A percentile compares a stretch with the other conserved stretches of the same genome.
Evolutionary conservation across 1,139 yeast species (phyloP).

Genomic region (Yamadazyma dendronema): DNA sequence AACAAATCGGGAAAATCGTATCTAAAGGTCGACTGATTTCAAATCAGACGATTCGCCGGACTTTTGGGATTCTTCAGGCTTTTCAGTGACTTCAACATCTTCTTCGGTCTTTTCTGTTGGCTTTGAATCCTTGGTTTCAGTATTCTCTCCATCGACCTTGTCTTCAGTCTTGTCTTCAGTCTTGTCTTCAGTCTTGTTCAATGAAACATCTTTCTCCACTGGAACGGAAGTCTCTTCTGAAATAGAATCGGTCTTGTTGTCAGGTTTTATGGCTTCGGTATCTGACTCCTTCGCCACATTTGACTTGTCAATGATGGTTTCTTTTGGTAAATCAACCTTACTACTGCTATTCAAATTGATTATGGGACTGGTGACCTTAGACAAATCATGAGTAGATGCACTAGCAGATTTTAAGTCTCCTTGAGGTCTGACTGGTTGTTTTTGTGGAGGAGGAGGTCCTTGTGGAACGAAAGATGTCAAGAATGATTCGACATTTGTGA

Average conservation of each 20-base stretch:
- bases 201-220: background rate
- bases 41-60: slow-evolving; percentile 7
- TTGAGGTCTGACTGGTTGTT: background rate
- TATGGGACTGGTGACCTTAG: slow-evolving; percentile 24
- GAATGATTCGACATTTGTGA: slow-evolving; percentile 33
- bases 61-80: slow-evolving; percentile 4
- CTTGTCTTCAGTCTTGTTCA: slow-evolving; percentile 1
- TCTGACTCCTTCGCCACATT: background rate
- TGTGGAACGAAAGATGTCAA: slow-evolving; percentile 41
- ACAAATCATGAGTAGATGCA: slow-evolving; percentile 13
- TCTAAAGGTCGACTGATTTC: slow-evolving; percentile 13
- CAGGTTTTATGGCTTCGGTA: slow-evolving; percentile 6
- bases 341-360: slow-evolving; percentile 31
- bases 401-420: slow-evolving; percentile 12
- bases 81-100: too few relatives aligned
- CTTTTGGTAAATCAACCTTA: slow-evolving; percentile 39
- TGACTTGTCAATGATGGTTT: slow-evolving; percentile 38
- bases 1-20: background rate
- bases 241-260: slow-evolving; percentile 4
- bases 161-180: slow-evolving; percentile 2
- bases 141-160: background rate
- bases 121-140: background rate
- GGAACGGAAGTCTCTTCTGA: background rate
- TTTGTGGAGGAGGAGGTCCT: slow-evolving; percentile 6
- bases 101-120: slow-evolving; percentile 4